These are phyloP conservation scores for Arachis stenosperma DNA, from an alignment of 306 rosid species.

Conservation along the genomic window DNA sequence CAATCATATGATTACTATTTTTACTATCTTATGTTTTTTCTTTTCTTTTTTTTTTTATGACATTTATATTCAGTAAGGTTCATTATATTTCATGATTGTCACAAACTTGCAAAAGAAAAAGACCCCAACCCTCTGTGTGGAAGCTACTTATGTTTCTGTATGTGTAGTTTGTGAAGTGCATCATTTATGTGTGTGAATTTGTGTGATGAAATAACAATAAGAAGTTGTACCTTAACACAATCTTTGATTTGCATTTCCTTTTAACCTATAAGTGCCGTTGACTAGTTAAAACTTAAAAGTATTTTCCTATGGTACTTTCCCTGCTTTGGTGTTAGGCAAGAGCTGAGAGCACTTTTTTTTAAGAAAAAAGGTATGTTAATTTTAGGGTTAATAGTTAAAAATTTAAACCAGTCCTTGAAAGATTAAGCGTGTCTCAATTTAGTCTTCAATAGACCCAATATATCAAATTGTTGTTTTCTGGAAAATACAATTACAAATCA, in stretches of 20 bases:
- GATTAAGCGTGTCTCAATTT: too few species aligned
- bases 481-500: too few species aligned
- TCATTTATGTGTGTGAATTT: slow-evolving; percentile 43
- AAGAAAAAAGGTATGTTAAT: neutral
- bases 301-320: too few species aligned
- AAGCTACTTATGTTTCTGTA: slow-evolving; percentile 25
- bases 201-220: slow-evolving; percentile 35
- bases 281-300: slow-evolving; percentile 8
- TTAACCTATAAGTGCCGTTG: slow-evolving; percentile 19
- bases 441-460: too few species aligned
- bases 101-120: slow-evolving; percentile 35
- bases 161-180: slow-evolving; percentile 50
- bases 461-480: too few species aligned
- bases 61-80: slow-evolving; percentile 43
- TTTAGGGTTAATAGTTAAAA: too few species aligned
- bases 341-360: slow-evolving; percentile 11
- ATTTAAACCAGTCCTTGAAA: too few species aligned
- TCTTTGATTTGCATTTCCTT: slow-evolving; percentile 8
- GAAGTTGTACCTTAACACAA: slow-evolving; percentile 20
- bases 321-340: slow-evolving; percentile 14
- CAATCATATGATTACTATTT: slow-evolving; percentile 29
- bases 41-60: slow-evolving; percentile 32
- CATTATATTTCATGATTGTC: slow-evolving; percentile 38
- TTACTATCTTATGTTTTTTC: slow-evolving; percentile 35
- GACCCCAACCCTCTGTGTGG: slow-evolving; percentile 11